Evolutionary conservation across 176 grass and related monocot genomes (phyloP), one percentile per base, ranked within the genome.

Genomic region (Otatea glauca): DNA sequence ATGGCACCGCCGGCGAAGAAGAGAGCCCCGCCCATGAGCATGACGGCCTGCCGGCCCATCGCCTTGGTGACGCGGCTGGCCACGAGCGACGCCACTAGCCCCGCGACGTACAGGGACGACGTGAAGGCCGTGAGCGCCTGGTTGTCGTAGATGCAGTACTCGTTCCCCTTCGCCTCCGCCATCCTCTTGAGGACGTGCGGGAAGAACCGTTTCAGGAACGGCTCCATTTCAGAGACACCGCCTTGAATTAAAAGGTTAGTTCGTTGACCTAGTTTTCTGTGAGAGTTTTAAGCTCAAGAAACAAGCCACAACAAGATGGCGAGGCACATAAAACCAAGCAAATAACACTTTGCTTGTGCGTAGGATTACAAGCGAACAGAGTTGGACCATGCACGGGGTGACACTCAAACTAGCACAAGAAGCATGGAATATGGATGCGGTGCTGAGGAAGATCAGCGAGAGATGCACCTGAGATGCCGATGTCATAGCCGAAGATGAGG

Each of bases 401-500:
- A 17, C 1, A 7, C 1, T 74, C 10, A 38, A 54, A 1, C 6
- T 55, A 55, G 21, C 10, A 70, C 35, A 20, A 42, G 49, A 81
- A 29, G 53, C 16, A 62, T 62, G n/a, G n/a, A n/a, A n/a, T n/a
- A n/a, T n/a, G 59, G 11, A 63, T 29, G 60, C 11, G 32, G 62
- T 3, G 5, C 43, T 37, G 32, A 71, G 45, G 43, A 66, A 48
- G 49, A 4, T 14, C 53, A 78, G 21, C 20, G 13, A 48, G 12
- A 50, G 64, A 37, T 39, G 48, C 20, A 94, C 90, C 94, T 74
- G 94, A 97, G 81, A 97, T 92, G 61, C 94, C 94, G 27, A 97
- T 92, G 71, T 92, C 94, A 34, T 94, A 97, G 80, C 94, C 92
- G 76, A 97, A 97, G 81, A 97, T 97, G 4, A 97, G 86, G 71